These are phyloP conservation scores for Sarocladium kiliense DNA, from an alignment of 2,329 filamentous ascomycete species.

Conservation along the genomic window DNA sequence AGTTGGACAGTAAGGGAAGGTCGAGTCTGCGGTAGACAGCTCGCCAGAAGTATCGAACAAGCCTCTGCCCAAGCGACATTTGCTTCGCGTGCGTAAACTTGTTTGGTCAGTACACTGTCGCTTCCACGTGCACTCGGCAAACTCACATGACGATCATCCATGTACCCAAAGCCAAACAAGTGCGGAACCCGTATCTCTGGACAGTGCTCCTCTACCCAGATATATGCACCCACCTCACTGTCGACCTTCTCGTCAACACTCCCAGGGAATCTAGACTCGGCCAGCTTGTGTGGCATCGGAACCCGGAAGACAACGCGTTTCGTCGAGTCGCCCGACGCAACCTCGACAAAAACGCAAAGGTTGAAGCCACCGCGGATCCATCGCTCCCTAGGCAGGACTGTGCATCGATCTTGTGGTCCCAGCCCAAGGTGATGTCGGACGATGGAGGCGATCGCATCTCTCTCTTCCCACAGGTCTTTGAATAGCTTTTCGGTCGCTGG, in stretches of 20 bases:
- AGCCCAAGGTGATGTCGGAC: conserved; percentile 21
- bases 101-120: not conserved
- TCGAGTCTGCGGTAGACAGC: not conserved
- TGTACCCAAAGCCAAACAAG: conserved; percentile 11
- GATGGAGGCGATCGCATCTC: conserved; percentile 14
- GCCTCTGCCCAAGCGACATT: not conserved
- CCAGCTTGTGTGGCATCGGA: conserved; percentile 29
- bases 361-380: conserved; percentile 31
- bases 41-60: not conserved
- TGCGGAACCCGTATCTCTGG: conserved; percentile 7
- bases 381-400: conserved; percentile 15
- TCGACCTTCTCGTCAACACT: conserved; percentile 38
- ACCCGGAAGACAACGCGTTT: conserved; percentile 23
- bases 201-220: conserved; percentile 21
- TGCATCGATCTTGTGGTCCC: conserved; percentile 17
- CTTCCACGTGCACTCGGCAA: not conserved
- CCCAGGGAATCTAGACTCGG: conserved; percentile 30
- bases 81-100: conserved; percentile 10
- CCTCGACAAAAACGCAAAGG: conserved; percentile 26
- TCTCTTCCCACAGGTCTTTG: conserved; percentile 5
- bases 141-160: conserved; percentile 11
- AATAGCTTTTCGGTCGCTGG: conserved; percentile 7
- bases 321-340: conserved; percentile 15
- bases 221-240: conserved; percentile 20
- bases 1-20: conserved; percentile 7